These are phyloP conservation scores for Theileria equi DNA, from an alignment of 169 alveolate genomes.

Conservation along the genomic window DNA sequence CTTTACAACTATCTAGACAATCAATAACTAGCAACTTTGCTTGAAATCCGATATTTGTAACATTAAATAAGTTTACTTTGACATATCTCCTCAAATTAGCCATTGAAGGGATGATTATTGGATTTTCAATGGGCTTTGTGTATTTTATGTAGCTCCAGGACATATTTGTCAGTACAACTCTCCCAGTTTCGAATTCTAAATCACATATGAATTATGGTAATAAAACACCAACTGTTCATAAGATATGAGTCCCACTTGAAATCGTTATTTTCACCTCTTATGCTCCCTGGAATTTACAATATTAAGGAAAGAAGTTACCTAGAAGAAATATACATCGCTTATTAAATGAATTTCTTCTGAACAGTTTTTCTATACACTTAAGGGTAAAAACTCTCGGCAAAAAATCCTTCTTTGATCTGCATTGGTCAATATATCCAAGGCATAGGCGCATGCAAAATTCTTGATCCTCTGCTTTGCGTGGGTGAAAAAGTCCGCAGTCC, in stretches of 20 bases:
- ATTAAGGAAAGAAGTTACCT: background rate
- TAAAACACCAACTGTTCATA: slow-evolving; percentile 7
- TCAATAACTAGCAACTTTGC: background rate
- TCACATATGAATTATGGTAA: background rate
- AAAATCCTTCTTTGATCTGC: slow-evolving; percentile 1
- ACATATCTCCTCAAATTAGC: background rate
- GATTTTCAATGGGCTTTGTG: slow-evolving; percentile 28
- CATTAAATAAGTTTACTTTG: background rate
- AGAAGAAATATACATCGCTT: slow-evolving; percentile 12
- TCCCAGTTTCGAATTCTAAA: slow-evolving; percentile 34
- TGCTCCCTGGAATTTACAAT: slow-evolving; percentile 12
- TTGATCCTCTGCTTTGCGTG: background rate
- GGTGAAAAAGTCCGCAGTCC: slow-evolving; percentile 39
- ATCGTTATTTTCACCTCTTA: background rate
- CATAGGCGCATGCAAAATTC: slow-evolving; percentile 46
- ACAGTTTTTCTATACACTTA: slow-evolving; percentile 20
- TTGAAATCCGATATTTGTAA: slow-evolving; percentile 3
- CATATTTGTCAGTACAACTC: background rate
- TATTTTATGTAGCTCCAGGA: slow-evolving; percentile 18
- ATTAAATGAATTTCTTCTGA: slow-evolving; percentile 4
- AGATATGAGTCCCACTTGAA: slow-evolving; percentile 27
- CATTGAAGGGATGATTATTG: slow-evolving; percentile 32
- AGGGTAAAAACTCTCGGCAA: slow-evolving; percentile 10
- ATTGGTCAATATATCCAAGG: slow-evolving; percentile 17
- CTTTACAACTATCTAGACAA: background rate